Evolutionary conservation across 2,329 filamentous ascomycete genomes (phyloP).

Genomic region (Cercospora canescens): DNA sequence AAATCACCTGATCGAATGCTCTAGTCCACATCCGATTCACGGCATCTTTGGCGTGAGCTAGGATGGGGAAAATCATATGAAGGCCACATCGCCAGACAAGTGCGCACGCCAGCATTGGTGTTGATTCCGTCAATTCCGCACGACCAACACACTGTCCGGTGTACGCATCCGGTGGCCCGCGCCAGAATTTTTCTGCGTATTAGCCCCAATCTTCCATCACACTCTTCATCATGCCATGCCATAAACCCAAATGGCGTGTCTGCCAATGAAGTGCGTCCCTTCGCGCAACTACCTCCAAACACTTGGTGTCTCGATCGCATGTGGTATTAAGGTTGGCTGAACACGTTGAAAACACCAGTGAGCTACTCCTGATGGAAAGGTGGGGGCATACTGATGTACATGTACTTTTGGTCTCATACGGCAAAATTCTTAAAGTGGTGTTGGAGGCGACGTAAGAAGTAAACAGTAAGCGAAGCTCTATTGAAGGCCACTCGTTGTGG

Average conservation of each 20-base stretch:
- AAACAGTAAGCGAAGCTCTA: too few relatives aligned
- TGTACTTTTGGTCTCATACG: too few relatives aligned
- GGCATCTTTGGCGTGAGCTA: background rate
- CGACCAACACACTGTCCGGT: background rate
- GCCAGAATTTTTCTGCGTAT: background rate
- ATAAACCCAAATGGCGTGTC: background rate
- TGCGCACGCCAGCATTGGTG: background rate
- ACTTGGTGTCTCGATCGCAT: background rate
- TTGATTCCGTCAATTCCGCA: background rate
- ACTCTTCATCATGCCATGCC: background rate
- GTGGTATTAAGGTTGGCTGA: background rate
- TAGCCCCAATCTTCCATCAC: background rate
- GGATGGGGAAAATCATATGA: background rate
- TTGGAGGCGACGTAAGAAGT: too few relatives aligned
- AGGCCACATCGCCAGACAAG: background rate
- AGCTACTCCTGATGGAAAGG: too few relatives aligned
- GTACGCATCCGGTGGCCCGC: background rate
- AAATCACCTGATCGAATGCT: background rate
- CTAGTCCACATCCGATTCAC: background rate
- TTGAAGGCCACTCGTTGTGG: too few relatives aligned
- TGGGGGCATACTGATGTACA: too few relatives aligned
- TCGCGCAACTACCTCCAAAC: background rate
- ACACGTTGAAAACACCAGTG: too few relatives aligned
- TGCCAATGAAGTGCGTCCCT: background rate
- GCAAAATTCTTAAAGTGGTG: too few relatives aligned